Conservation (phyloP, 73 alveolate genomes). For the Tetrahymena borealis region DNA sequence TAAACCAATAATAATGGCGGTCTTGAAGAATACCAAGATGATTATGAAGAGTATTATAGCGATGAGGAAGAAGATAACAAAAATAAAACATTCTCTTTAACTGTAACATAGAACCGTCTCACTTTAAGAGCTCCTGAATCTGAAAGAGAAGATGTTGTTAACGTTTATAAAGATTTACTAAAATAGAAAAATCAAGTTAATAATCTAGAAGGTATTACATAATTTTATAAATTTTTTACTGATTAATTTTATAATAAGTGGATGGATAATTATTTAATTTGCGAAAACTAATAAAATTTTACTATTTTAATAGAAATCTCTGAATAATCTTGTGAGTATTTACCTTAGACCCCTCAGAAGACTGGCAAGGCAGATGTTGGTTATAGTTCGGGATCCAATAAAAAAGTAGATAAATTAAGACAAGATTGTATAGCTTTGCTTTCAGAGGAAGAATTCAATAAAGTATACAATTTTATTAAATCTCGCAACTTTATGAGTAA, state of each 20-base stretch:
- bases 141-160: background rate
- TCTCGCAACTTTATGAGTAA: background rate
- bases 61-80: conserved; percentile 19
- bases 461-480: background rate
- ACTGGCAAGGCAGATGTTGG: background rate
- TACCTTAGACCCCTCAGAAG: background rate
- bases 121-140: background rate
- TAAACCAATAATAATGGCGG: background rate
- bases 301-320: background rate
- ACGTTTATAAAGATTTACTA: background rate
- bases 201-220: background rate
- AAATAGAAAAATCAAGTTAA: background rate
- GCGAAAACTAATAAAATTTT: too few species aligned
- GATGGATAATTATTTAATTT: too few species aligned
- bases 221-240: too few species aligned
- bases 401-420: background rate
- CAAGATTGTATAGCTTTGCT: background rate
- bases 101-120: background rate
- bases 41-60: conserved; percentile 11
- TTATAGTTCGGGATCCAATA: background rate
- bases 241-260: too few species aligned
- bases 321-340: background rate
- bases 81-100: background rate
- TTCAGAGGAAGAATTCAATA: background rate
- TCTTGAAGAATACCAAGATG: conserved; percentile 28